Percentiles rank a stretch among this genome's conserved stretches.
These are phyloP conservation scores for Entomortierella parvispora DNA, from an alignment of 192 early-diverging fungal genomes.

Conservation along the genomic window DNA sequence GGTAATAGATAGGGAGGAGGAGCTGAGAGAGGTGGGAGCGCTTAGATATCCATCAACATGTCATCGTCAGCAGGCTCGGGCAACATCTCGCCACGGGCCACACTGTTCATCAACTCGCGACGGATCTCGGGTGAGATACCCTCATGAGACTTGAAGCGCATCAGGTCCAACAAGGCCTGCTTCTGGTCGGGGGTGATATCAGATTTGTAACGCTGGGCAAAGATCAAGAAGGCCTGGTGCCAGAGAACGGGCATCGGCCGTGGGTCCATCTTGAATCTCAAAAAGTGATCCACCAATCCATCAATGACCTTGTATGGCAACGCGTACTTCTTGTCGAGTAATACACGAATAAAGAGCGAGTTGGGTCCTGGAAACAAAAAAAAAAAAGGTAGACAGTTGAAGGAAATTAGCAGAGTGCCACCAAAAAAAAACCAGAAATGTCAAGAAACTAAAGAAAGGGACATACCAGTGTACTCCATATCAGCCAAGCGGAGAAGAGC, in stretches of 20 bases:
- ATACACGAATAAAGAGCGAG: slow-evolving; percentile 92
- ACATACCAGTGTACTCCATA: slow-evolving; percentile 94
- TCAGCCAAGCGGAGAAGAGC: slow-evolving; percentile 93
- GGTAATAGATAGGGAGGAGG: no score
- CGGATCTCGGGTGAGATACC: slow-evolving; percentile 94
- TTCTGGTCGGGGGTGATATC: slow-evolving; percentile 96
- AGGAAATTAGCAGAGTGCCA: no score
- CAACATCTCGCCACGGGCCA: slow-evolving; percentile 76
- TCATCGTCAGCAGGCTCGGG: slow-evolving; percentile 65
- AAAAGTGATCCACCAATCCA: slow-evolving; percentile 94
- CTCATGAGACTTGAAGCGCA: slow-evolving; percentile 82
- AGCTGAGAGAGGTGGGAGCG: no score
- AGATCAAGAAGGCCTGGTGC: slow-evolving; percentile 96
- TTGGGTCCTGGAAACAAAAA: slow-evolving; percentile 70
- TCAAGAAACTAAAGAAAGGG: not conserved
- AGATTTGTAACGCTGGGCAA: slow-evolving; percentile 97
- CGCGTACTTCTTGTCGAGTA: slow-evolving; percentile 98
- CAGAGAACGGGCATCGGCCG: slow-evolving; percentile 94
- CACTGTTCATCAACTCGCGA: slow-evolving; percentile 82
- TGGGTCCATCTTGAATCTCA: slow-evolving; percentile 86
- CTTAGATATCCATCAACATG: slow-evolving; percentile 56
- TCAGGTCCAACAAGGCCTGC: slow-evolving; percentile 84
- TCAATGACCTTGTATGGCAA: slow-evolving; percentile 97
- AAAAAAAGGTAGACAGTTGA: not conserved
- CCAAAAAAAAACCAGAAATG: not conserved